These are phyloP conservation scores for Perilla frutescens DNA, from an alignment of 257 asterid species.

Conservation along the genomic window DNA sequence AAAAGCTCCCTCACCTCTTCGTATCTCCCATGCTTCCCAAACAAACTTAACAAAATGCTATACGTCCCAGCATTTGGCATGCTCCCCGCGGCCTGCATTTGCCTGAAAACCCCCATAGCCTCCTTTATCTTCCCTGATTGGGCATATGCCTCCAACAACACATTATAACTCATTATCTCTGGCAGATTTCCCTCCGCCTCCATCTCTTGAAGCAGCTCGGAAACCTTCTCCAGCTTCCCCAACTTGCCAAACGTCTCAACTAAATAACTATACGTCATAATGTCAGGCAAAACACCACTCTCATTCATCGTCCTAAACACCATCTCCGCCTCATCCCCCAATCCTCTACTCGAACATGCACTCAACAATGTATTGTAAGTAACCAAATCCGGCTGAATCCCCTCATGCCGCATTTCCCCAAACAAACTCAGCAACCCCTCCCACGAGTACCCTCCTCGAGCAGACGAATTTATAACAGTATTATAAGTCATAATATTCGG, in stretches of 20 bases:
- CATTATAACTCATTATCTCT: conserved; percentile 83
- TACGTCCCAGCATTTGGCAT: conserved; percentile 86
- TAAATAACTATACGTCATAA: conserved; percentile 73
- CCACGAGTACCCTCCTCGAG: conserved; percentile 94
- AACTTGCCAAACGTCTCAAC: conserved; percentile 83
- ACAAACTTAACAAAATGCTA: conserved; percentile 79
- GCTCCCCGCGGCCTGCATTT: conserved; percentile 91
- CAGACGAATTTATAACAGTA: conserved; percentile 84
- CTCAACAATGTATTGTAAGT: conserved; percentile 85
- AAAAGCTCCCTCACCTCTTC: conserved; percentile 92
- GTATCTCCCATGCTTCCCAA: conserved; percentile 85
- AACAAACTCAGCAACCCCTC: conserved; percentile 92
- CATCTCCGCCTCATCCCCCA: conserved; percentile 96
- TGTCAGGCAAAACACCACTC: conserved; percentile 88
- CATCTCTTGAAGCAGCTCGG: conserved; percentile 80
- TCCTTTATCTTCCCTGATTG: conserved; percentile 70
- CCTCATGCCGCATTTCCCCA: conserved; percentile 96
- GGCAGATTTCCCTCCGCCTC: conserved; percentile 84
- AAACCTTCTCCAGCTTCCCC: conserved; percentile 77
- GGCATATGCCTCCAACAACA: conserved; percentile 86
- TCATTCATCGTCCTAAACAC: conserved; percentile 96
- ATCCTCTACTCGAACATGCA: conserved; percentile 77
- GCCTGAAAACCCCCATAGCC: conserved; percentile 89
- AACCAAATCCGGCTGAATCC: conserved; percentile 93
- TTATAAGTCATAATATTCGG: conserved; percentile 92